Base-by-base conservation (phyloP, 2,329 filamentous ascomycete species). In the Fusarium sp. region DNA sequence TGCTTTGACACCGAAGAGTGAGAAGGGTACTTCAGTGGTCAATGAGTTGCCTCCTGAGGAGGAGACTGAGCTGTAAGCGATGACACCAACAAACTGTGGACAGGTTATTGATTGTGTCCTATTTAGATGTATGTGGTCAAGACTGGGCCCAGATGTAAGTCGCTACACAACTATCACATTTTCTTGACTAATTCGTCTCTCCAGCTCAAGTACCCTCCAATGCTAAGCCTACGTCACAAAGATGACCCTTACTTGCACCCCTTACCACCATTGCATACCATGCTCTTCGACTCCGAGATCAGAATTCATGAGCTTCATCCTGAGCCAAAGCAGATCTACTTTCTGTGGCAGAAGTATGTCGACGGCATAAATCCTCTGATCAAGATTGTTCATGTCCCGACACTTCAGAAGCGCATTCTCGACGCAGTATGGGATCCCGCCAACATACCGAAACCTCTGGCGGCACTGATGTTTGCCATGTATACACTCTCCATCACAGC, bases 331-430 rank as follows among this genome's bases (percentile, higher is more conserved):
- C 67, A 71, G 0, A 74, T 77, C 7, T 74, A 72, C 23, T 69
- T 65, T 6, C 54, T 75, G 8, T 78, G 77, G 77, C 74, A 79
- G n/a, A 57, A 60, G 0, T 78, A 77, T 32, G 69, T 76, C 15
- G 77, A 78, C 34, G 65, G 56, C 0, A 73, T 77, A 28, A 76
- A 79, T 14, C 77, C 76, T 0, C 56, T 79, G 0, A 62, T 67
- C 14, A 78, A 77, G 54, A 70, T 78, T 4, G 32, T 77, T 0
- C 77, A 78, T 34, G 69, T 76, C 2, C 77, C 77, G 10, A 76
- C 70, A 5, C 58, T 77, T 2, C 74, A 77, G 14, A 72, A 75
- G 17, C 69, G 72, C 14, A 67, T 78, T 4, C 26, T 77, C 2
- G 72, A 77, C 9, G 75, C 74, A 3, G 71, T 59, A 8, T 77